Base-by-base conservation (phyloP, 441 rosid species). In the Pelargonium fulgidum region DNA sequence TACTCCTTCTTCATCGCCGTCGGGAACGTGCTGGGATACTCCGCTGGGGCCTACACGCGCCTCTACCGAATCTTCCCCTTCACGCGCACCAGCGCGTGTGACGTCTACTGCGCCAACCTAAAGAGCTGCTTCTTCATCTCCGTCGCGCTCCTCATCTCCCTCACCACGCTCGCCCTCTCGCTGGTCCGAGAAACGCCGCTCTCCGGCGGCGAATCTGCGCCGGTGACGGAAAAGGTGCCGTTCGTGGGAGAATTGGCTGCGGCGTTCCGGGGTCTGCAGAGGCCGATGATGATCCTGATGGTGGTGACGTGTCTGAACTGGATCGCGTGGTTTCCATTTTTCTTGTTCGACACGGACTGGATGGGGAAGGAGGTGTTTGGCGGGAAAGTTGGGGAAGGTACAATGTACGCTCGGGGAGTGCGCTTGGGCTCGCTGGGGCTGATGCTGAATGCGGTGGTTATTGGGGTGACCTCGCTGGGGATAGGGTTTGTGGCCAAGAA, bases 331-430 rank as follows among this genome's bases (percentile, higher is more conserved):
- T 90, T 87, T 75, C 98, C 97, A 3, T 92, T 92, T 78, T 64
- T 92, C 69, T 74, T 92, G n/a, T 92, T 82, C 70, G 98, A 92
- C 65, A 92, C 98, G 10, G 98, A 92, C 59, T 92, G 92, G 95
- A 90, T 90, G 96, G 98, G 98, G 7, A 74, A 83, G 68, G 96
- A 92, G 77, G 90, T 92, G 65, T 92, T 77, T 82, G 98, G 96
- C 7, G 83, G 83, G 2, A 47, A n/a, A 0, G 74, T 73, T 2
- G 81, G 22, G 9, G 24, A 83, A 52, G 39, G 69, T n/a, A 73
- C 69, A 70, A 59, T 84, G 56, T 92, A 86, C 47, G 85, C 84
- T 14, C 69, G 17, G 0, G 98, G 97, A 0, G 96, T 92, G 0
- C 85, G 81, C 3, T 85, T 86, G 0, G 98, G 98, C 4, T 76